Base-by-base conservation (phyloP, 306 rosid genomes). In the Vicia villosa region DNA sequence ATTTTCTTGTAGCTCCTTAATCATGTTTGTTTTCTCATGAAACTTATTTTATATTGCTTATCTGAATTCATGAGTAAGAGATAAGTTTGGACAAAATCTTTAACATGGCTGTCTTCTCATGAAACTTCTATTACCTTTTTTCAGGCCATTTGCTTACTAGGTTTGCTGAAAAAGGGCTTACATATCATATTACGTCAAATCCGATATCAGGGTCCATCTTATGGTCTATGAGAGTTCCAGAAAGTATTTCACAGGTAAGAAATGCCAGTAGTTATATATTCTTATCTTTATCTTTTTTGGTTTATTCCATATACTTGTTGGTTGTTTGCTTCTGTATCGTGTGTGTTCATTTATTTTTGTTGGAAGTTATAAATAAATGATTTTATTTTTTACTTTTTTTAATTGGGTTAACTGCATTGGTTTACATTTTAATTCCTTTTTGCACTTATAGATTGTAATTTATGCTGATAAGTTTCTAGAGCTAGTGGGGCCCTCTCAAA, bases 191-290 rank as follows among this genome's bases (percentile, higher is more conserved):
- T 69, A 84, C 91, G 36, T 88, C 98, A 47, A 93, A 93, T 84
- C 90, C 90, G 37, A 81, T 93, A 36, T 74, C 87, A 76, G 87
- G 90, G 58, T 90, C 98, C 74, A 93, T 93, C 65, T 24, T 90
- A 66, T 93, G 98, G 98, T 85, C 83, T 36, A 90, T 93, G 96
- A 83, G 79, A 59, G 84, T 88, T 72, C 98, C 98, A 41, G 98
- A 93, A 79, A 73, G 85, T 47, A 79, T 93, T 73, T 81, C 86
- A 32, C 94, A 85, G 92, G 98, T 90, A 82, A 65, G 55, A 68
- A 61, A 58, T 66, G 51, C 58, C 10, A 19, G 62, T 10, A 42
- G 45, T 75, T 52, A 24, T 45, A n/a, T 41, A 28, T 49, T 37
- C 4, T 49, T 32, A 40, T 74, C 24, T 57, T 15, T 36, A 5